Base-by-base conservation (phyloP, 2,329 filamentous ascomycete genomes). In the Geoglossum cookeanum region DNA sequence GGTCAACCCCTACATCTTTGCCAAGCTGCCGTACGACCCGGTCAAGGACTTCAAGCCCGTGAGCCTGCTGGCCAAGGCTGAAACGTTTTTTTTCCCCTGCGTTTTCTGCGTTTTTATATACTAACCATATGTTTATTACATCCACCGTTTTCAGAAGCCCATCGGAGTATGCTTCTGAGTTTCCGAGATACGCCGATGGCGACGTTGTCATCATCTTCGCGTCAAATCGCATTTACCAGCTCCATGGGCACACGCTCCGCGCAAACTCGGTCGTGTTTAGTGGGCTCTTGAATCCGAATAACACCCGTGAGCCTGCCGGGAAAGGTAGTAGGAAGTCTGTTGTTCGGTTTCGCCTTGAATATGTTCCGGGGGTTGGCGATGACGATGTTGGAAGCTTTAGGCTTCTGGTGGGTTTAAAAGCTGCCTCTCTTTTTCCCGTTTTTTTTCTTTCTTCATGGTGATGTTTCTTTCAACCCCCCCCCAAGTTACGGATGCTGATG, bases 181-280 rank as follows among this genome's bases (percentile, higher is more conserved):
- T 37, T 11, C 33, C 33, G 33, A 37, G 11, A 37, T 73, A 68
- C 60, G 35, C 57, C 30, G 69, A 71, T 51, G 71, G 68, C 39
- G 69, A 74, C 59, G 69, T 72, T 29, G 61, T 64, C 47, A 62
- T 74, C 59, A 57, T 66, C 56, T 63, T 74, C 59, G 64, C 66
- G 15, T 60, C 66, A 9, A 61, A 61, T 17, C 65, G 69, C 55
- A 62, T 66, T 47, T 73, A 70, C 60, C 63, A 66, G 30, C 64
- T 74, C 1, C 71, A 74, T 62, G 67, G 69, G 7, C 53, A 58
- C 45, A 60, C 71, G 47, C 69, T 71, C 58, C 60, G 57, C 27
- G 61, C 61, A 45, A 57, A 56, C 49, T 64, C 61, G n/a, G 48
- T 58, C 1, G 55, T 59, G 9, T 59, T 67, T 58, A 56, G 53